Conservation (phyloP, 2,329 filamentous ascomycete genomes). For the Septoria petroselini region DNA sequence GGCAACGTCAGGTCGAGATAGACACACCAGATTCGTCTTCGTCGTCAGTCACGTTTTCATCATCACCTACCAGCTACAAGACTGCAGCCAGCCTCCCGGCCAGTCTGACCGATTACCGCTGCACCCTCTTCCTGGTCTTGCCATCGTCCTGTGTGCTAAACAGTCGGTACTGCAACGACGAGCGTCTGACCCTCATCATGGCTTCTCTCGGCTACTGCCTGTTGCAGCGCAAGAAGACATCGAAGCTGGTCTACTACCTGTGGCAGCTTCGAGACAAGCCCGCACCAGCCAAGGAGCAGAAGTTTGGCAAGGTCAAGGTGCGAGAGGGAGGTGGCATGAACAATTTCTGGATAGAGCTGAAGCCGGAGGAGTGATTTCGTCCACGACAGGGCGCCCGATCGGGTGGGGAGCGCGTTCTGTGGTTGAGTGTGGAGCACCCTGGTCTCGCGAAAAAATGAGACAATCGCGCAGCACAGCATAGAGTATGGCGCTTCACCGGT, state of each 20-base stretch:
- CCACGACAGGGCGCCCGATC: no score
- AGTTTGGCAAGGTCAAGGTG: constrained; percentile 71
- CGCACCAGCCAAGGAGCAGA: constrained; percentile 30
- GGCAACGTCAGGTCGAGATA: constrained; percentile 13
- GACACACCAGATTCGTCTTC: not conserved
- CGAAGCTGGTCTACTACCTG: constrained; percentile 86
- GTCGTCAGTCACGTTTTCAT: constrained; percentile 1
- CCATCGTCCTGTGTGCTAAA: constrained; percentile 85
- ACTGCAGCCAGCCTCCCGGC: constrained; percentile 1
- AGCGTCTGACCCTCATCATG: constrained; percentile 70
- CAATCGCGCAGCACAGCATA: no score
- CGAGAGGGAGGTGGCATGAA: constrained; percentile 74
- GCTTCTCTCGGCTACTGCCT: constrained; percentile 67
- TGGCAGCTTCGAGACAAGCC: constrained; percentile 56
- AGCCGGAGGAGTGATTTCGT: constrained; percentile 19
- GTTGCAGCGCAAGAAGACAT: constrained; percentile 66
- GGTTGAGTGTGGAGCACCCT: no score
- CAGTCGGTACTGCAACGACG: constrained; percentile 80
- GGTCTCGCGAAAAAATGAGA: no score
- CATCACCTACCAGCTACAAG: not conserved
- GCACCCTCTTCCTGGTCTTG: constrained; percentile 74
- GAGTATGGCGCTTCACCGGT: no score
- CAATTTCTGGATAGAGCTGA: constrained; percentile 81
- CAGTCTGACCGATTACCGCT: not conserved
- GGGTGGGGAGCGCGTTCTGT: no score